A percentile compares a stretch with the other conserved stretches of the same genome.
These are phyloP conservation scores for rapeseed (Brassica napus) DNA, from an alignment of 345 rosid species.

Conservation along the genomic window DNA sequence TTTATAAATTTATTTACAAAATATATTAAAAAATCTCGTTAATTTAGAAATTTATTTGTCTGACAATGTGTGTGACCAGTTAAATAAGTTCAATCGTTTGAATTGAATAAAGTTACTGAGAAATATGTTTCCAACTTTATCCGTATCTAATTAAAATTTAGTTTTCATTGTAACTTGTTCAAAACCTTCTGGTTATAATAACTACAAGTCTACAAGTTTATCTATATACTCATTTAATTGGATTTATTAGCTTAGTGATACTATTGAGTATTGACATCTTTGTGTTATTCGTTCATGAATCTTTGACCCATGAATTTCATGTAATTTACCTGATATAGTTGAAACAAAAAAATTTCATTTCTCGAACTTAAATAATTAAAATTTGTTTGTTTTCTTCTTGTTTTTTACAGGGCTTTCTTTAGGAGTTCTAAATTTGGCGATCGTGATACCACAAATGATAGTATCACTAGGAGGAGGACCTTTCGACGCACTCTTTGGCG, in stretches of 20 bases:
- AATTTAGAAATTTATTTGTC: neutral
- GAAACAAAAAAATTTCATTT: neutral
- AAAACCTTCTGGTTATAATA: neutral
- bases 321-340: neutral
- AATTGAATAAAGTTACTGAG: neutral
- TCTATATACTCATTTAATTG: neutral
- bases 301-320: neutral
- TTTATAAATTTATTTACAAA: neutral
- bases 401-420: conserved; percentile 63
- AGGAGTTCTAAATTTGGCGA: conserved; percentile 77
- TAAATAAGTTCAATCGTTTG: conserved; percentile 12
- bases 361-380: neutral
- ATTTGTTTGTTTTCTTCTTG: neutral
- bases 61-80: neutral
- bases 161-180: neutral
- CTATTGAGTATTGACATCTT: neutral
- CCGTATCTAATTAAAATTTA: neutral
- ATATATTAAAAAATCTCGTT: neutral
- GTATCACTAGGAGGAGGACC: conserved; percentile 24
- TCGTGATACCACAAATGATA: conserved; percentile 69
- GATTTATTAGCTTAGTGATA: neutral
- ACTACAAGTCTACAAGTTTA: conserved; percentile 5
- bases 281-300: neutral
- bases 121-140: conserved; percentile 16
- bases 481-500: conserved; percentile 1